A percentile compares a stretch with the other conserved stretches of the same genome.
Evolutionary conservation across 2,329 filamentous ascomycete genomes (phyloP).

Genomic region (Xylaria sp.): DNA sequence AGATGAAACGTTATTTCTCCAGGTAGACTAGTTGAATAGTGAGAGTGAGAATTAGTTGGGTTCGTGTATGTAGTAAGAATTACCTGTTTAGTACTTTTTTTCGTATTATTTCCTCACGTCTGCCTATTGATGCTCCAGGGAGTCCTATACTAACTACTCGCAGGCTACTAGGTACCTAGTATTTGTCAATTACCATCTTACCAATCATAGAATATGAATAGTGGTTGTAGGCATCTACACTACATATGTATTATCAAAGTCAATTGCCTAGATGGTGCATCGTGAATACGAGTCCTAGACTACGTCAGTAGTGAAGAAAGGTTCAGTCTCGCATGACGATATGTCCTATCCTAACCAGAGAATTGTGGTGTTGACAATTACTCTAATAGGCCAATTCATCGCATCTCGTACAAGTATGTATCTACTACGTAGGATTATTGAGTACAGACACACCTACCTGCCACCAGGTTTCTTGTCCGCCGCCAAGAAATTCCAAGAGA

Average conservation of each 20-base stretch:
- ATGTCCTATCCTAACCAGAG: slow-evolving; percentile 1
- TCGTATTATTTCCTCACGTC: background rate
- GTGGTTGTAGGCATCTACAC: background rate
- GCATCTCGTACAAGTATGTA: background rate
- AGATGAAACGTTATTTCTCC: too few species aligned
- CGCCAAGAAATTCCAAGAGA: slow-evolving; percentile 7
- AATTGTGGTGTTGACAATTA: background rate
- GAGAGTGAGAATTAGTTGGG: background rate
- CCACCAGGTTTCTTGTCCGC: background rate
- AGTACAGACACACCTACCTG: too few species aligned
- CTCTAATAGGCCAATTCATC: slow-evolving; percentile 11
- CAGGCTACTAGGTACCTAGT: background rate
- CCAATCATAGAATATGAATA: background rate
- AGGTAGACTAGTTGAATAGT: background rate
- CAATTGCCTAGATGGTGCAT: background rate
- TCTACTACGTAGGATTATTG: too few species aligned
- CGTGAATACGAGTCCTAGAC: background rate
- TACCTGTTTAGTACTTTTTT: too few species aligned
- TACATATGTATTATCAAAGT: slow-evolving; percentile 2
- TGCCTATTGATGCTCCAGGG: background rate
- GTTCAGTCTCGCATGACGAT: background rate
- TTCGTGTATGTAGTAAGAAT: background rate
- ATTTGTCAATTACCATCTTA: slow-evolving; percentile 22
- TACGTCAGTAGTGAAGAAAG: slow-evolving; percentile 9
- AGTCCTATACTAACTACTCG: too few species aligned